Base-by-base conservation (phyloP, 169 alveolate genomes). In the Eimeria sp. region DNA sequence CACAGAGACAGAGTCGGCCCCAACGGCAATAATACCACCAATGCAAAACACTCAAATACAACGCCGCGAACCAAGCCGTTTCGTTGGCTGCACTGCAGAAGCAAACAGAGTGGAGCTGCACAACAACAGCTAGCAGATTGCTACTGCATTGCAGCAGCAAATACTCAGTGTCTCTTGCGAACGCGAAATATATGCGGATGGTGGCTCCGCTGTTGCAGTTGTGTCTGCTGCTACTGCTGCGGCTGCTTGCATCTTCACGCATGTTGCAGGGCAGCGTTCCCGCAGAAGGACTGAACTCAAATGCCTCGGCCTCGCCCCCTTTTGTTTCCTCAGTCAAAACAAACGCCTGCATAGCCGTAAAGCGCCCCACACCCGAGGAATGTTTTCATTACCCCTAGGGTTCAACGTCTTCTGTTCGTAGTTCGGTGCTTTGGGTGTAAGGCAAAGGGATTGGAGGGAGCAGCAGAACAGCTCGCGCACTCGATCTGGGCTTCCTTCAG, bases 171-270 rank as follows among this genome's bases (percentile, higher is more conserved):
- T 30, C 25, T 9, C 22, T 67, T 67, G 78, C 86, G 54, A 27
- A 75, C 86, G 14, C 34, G 86, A 75, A 75, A 47, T 47, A 34
- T 75, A 75, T 43, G 63, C 86, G 34, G 20, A 75, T 75, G 61
- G 14, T 10, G 61, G 61, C 86, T 57, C 63, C 18, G 63, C 61
- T 43, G 61, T 3, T 43, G 78, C 47, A 7, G 49, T 22, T 67
- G 78, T 47, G 40, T 43, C 86, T 75, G 86, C 86, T 47, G 86
- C 63, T 20, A 45, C 86, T 43, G 83, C 54, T 40, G 78, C 47
- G n/a, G 45, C 78, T 67, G 78, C 47, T 75, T 18, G 43, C 27
- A 7, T 45, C 86, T 75, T 6, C 86, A 6, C 30, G 57, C 57
- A 34, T 34, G 20, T 43, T 43, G 61, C 86, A 6, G 20, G 54